Percentiles rank a stretch among this genome's conserved stretches.
phyloP scores from a whole-genome alignment of 495 filamentous ascomycete genomes.

The Halenospora varia region DNA sequence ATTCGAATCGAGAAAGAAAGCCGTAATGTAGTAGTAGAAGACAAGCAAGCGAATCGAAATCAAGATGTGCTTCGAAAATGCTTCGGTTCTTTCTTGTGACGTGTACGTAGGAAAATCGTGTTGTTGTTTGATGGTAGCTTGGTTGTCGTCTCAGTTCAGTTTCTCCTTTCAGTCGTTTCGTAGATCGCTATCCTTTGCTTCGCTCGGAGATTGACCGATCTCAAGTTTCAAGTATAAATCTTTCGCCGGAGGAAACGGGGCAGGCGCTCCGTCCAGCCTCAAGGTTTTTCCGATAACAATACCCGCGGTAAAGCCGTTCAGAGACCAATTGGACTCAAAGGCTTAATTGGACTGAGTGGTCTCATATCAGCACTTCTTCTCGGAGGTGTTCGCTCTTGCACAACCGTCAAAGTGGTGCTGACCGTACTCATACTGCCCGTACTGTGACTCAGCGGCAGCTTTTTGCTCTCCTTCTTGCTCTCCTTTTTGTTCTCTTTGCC shows the following conservation, averaged over 20 bases:
- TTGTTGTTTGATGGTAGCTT: neutral
- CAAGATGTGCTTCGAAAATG: neutral
- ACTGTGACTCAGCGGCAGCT: constrained; percentile 25
- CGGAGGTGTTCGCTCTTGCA: constrained; percentile 33
- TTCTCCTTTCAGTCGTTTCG: neutral
- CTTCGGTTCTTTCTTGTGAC: neutral
- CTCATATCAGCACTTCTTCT: constrained; percentile 32
- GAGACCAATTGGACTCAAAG: constrained; percentile 66
- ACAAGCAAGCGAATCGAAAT: neutral
- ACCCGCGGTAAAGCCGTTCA: constrained; percentile 14
- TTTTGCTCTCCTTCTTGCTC: constrained; percentile 41
- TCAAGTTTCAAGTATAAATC: neutral
- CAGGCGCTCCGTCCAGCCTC: neutral
- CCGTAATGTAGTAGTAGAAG: neutral
- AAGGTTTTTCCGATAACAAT: neutral
- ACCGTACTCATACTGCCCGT: constrained; percentile 28
- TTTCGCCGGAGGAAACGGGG: neutral
- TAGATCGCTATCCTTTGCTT: neutral
- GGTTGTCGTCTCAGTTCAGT: neutral
- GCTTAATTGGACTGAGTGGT: constrained; percentile 65
- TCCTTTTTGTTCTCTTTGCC: constrained; percentile 38
- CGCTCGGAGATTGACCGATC: neutral
- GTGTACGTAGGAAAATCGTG: neutral
- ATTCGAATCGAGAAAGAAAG: neutral
- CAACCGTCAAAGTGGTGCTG: constrained; percentile 39